Conservation (phyloP, 108 stramenopile species). For the Fragilaria crotonensis region DNA sequence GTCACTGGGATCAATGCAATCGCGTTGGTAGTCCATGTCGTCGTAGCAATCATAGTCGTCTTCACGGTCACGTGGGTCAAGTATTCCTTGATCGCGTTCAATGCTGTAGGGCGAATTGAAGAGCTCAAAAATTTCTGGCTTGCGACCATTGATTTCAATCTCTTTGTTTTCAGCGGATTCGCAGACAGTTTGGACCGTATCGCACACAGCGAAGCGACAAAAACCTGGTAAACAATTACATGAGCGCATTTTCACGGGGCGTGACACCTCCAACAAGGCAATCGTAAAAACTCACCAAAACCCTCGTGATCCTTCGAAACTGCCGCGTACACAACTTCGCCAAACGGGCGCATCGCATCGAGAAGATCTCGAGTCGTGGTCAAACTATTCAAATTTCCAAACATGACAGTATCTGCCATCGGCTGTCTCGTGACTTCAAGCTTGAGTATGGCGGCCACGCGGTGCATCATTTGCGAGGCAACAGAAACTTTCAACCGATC, state of each 20-base stretch:
- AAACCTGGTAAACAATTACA: background rate
- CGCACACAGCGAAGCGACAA: background rate
- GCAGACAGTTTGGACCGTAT: background rate
- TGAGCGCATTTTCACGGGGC: background rate
- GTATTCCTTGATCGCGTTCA: background rate
- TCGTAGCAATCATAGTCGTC: background rate
- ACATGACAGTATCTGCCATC: conserved; percentile 16
- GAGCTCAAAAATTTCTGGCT: background rate
- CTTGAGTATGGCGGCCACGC: conserved; percentile 23
- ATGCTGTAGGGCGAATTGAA: background rate
- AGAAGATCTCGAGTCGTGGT: conserved; percentile 5
- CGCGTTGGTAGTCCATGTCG: background rate
- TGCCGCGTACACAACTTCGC: conserved; percentile 14
- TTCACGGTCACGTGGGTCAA: background rate
- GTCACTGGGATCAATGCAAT: background rate
- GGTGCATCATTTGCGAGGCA: conserved; percentile 17
- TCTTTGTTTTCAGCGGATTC: background rate
- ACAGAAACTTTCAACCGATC: conserved; percentile 15
- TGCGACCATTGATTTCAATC: background rate
- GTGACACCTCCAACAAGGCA: background rate
- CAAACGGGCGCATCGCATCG: conserved; percentile 4
- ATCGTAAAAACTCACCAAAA: conserved; percentile 11
- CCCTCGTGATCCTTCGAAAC: conserved; percentile 8
- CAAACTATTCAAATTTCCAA: conserved; percentile 7
- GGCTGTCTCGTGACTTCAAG: conserved; percentile 7